Evolutionary conservation across 768 basidiomycete genomes (phyloP).

Genomic region (Tricholoma terreum): DNA sequence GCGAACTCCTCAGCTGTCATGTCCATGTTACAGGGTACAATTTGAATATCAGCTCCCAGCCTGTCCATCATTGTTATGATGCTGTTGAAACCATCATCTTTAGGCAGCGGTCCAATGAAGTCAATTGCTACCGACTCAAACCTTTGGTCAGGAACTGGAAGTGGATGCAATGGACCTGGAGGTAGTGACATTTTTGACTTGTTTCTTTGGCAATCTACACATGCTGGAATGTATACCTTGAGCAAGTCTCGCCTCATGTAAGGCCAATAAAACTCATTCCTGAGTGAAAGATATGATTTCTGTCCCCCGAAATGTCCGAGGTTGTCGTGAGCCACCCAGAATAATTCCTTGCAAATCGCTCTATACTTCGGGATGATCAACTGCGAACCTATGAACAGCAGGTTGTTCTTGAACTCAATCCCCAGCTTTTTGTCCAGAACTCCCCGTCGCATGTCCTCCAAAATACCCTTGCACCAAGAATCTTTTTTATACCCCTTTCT

Average conservation of each 20-base stretch:
- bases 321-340: no score
- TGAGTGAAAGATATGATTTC: no score
- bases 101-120: conserved; percentile 10
- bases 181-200: background rate
- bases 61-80: conserved; percentile 19
- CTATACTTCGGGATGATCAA: no score
- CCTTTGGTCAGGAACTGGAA: background rate
- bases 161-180: background rate
- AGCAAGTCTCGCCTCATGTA: background rate
- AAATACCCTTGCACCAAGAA: no score
- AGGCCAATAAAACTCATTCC: no score
- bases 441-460: no score
- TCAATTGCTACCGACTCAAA: background rate
- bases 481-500: no score
- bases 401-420: no score
- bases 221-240: background rate
- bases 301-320: no score
- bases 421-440: no score
- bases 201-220: conserved; percentile 23
- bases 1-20: conserved; percentile 21
- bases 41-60: conserved; percentile 4
- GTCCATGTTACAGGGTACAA: conserved; percentile 5
- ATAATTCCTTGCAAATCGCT: no score
- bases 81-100: conserved; percentile 25
- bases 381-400: no score